Conservation (phyloP, 176 grass and related monocot genomes). For the Oryza punctata region DNA sequence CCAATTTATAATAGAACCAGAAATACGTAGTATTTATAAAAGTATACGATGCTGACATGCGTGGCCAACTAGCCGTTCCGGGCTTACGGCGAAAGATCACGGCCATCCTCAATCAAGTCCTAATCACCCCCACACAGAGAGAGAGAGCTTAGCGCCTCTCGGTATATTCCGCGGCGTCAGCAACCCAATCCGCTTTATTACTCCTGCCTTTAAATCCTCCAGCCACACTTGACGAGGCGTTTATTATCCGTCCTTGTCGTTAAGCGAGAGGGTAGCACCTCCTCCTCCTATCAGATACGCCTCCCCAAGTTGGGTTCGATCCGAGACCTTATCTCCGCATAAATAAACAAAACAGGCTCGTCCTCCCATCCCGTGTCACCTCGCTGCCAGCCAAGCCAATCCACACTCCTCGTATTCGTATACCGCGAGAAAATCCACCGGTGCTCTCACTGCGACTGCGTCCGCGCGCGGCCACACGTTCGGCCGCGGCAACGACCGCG, state of each 20-base stretch:
- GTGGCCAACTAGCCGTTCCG: not conserved
- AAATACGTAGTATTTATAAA: too few relatives aligned
- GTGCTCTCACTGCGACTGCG: not conserved
- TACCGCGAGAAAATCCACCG: not conserved
- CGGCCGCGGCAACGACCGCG: too few relatives aligned
- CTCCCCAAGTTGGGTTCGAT: constrained; percentile 12
- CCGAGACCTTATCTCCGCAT: constrained; percentile 28
- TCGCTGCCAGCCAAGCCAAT: not conserved
- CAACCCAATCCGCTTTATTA: not conserved
- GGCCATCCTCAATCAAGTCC: too few relatives aligned
- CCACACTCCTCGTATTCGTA: not conserved
- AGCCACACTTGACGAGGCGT: constrained; percentile 2
- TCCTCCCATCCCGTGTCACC: not conserved
- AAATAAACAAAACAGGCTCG: not conserved
- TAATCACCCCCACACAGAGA: not conserved
- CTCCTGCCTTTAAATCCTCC: not conserved
- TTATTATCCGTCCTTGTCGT: not conserved
- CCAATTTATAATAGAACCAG: not conserved
- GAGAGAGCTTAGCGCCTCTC: not conserved
- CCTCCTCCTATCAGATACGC: constrained; percentile 26
- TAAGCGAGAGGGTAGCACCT: not conserved
- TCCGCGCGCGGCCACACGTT: not conserved
- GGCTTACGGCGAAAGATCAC: not conserved
- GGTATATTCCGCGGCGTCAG: constrained; percentile 15
- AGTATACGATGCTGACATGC: not conserved